A percentile compares a stretch with the other conserved stretches of the same genome.
These are phyloP conservation scores for Cytospora chrysosperma DNA, from an alignment of 2,329 filamentous ascomycete genomes.

Conservation along the genomic window DNA sequence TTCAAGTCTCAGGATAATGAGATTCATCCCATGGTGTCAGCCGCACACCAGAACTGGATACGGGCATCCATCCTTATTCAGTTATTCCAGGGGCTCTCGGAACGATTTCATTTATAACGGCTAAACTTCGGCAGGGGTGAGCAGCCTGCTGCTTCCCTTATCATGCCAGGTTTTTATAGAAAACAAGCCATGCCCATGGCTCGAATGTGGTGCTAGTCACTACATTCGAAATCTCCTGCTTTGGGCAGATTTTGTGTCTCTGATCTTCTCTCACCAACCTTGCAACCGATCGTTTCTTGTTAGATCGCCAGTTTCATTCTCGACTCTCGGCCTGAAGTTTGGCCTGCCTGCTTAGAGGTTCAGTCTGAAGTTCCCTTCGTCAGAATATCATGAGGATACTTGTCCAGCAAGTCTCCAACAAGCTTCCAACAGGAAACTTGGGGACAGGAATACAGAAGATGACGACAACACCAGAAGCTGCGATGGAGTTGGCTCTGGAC, in stretches of 20 bases:
- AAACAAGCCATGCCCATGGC: slow-evolving; percentile 20
- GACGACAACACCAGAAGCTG: slow-evolving; percentile 26
- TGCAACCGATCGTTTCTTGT: neutral
- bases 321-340: neutral
- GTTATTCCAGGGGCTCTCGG: slow-evolving; percentile 10
- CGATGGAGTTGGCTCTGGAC: slow-evolving; percentile 33
- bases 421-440: neutral
- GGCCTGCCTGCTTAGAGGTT: neutral
- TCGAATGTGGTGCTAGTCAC: slow-evolving; percentile 4
- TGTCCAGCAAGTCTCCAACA: neutral
- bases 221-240: neutral
- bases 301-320: slow-evolving; percentile 9
- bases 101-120: slow-evolving; percentile 29
- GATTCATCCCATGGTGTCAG: neutral
- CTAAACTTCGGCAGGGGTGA: slow-evolving; percentile 31
- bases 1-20: neutral
- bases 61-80: neutral
- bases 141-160: slow-evolving; percentile 18
- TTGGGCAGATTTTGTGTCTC: neutral
- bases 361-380: neutral
- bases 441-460: slow-evolving; percentile 22
- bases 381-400: neutral
- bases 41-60: slow-evolving; percentile 11
- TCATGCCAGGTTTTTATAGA: slow-evolving; percentile 27
- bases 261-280: neutral